Evolutionary conservation across 1,139 yeast species (phyloP).

Genomic region (Taphrina deformans): DNA sequence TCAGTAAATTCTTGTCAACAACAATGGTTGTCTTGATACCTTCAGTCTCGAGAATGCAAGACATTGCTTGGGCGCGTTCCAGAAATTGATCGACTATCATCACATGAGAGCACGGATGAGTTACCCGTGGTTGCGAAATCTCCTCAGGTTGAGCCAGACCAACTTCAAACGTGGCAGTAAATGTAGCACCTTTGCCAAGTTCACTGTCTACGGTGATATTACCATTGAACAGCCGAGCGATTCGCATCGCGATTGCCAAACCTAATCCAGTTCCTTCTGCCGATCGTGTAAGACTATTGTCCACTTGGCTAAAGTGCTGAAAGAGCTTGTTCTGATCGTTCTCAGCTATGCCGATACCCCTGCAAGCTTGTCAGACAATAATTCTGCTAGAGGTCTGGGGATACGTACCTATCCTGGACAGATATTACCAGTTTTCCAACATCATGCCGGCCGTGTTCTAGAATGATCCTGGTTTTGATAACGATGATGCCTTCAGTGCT

Average conservation of each 20-base stretch:
- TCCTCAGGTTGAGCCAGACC: neutral
- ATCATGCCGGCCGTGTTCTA: neutral
- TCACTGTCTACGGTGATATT: constrained; percentile 77
- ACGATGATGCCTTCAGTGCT: constrained; percentile 46
- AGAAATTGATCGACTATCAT: neutral
- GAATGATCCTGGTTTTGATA: constrained; percentile 52
- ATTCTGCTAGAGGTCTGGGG: neutral
- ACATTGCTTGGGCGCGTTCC: constrained; percentile 7
- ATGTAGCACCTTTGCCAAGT: constrained; percentile 12
- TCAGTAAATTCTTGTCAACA: neutral
- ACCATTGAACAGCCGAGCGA: constrained; percentile 84
- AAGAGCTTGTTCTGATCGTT: constrained; percentile 80
- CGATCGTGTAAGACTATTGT: constrained; percentile 85
- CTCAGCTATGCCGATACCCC: constrained; percentile 83
- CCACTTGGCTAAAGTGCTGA: constrained; percentile 88
- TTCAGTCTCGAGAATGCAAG: neutral
- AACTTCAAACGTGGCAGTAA: constrained; percentile 4
- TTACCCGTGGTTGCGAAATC: no score
- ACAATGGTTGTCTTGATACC: neutral
- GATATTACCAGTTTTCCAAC: neutral
- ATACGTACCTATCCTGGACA: neutral
- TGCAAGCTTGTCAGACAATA: constrained; percentile 53
- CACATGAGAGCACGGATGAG: neutral
- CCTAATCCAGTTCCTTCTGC: constrained; percentile 92
- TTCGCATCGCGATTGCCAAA: constrained; percentile 77